Evolutionary conservation across 768 basidiomycete species (phyloP).

Genomic region (Hypsizygus marmoreus): DNA sequence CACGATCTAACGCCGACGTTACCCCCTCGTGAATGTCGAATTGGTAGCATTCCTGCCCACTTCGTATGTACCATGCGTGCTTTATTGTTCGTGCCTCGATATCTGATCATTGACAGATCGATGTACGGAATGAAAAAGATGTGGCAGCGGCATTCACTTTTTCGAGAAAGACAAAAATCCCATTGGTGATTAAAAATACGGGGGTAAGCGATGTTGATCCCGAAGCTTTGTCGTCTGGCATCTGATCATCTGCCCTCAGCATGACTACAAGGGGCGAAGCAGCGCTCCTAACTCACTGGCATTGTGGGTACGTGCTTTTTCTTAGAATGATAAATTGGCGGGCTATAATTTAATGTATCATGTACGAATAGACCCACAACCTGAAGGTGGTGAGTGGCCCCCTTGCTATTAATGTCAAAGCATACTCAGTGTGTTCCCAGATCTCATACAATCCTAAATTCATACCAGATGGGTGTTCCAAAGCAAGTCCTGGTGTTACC

Average conservation of each 20-base stretch:
- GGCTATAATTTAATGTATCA: neutral
- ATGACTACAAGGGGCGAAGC: constrained; percentile 52
- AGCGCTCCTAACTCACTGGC: constrained; percentile 44
- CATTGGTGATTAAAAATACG: constrained; percentile 52
- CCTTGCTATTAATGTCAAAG: neutral
- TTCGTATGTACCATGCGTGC: constrained; percentile 31
- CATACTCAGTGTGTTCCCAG: constrained; percentile 19
- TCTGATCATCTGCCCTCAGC: constrained; percentile 34
- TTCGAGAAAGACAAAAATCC: constrained; percentile 35
- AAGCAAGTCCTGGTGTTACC: constrained; percentile 32
- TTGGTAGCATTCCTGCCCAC: constrained; percentile 39
- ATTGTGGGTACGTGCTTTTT: constrained; percentile 40
- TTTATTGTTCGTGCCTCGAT: neutral
- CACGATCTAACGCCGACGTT: constrained; percentile 24
- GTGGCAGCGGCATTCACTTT: constrained; percentile 48
- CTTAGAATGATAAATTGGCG: neutral
- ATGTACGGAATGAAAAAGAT: constrained; percentile 40
- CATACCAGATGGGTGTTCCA: constrained; percentile 36
- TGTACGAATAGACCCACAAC: constrained; percentile 41
- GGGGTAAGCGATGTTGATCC: constrained; percentile 42
- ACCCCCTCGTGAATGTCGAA: constrained; percentile 31
- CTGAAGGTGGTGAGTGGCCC: constrained; percentile 34
- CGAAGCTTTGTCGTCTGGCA: too few species aligned
- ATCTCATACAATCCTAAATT: constrained; percentile 37
- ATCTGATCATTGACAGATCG: constrained; percentile 16